These are phyloP conservation scores for Colletotrichum liaoningense DNA, from an alignment of 2,329 filamentous ascomycete genomes.

Conservation along the genomic window DNA sequence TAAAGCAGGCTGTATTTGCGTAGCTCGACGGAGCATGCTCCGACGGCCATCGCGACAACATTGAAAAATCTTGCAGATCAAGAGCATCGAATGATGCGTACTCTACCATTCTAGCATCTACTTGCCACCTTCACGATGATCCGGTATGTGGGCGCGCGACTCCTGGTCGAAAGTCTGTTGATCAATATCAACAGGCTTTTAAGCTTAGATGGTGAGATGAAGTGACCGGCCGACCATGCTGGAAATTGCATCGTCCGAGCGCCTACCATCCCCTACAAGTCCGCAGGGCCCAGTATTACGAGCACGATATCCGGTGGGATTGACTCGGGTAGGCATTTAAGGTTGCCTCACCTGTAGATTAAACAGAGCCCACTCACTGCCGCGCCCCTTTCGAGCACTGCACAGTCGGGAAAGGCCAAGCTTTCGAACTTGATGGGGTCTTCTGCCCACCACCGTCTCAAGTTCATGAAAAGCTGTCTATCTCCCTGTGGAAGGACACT, in stretches of 20 bases:
- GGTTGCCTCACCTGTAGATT: constrained; percentile 13
- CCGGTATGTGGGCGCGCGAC: neutral
- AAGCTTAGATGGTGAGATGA: constrained; percentile 17
- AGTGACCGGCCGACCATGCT: neutral
- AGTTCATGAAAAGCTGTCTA: neutral
- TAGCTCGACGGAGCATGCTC: no score
- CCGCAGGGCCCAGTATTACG: neutral
- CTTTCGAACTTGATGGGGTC: neutral
- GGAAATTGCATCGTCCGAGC: neutral
- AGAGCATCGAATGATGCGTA: neutral
- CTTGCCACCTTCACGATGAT: neutral
- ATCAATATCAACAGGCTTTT: neutral
- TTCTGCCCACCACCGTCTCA: neutral
- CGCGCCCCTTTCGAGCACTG: neutral
- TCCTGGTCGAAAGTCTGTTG: neutral
- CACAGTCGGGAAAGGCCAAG: constrained; percentile 3
- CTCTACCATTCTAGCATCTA: neutral
- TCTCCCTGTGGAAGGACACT: neutral
- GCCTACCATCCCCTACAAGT: neutral
- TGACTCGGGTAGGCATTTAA: constrained; percentile 23
- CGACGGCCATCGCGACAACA: no score
- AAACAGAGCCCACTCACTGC: constrained; percentile 2
- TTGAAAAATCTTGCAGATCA: no score
- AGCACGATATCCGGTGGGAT: neutral
- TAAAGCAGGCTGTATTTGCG: no score